These are phyloP conservation scores for Lentinus tigrinus DNA, from an alignment of 768 basidiomycete genomes.

Conservation along the genomic window DNA sequence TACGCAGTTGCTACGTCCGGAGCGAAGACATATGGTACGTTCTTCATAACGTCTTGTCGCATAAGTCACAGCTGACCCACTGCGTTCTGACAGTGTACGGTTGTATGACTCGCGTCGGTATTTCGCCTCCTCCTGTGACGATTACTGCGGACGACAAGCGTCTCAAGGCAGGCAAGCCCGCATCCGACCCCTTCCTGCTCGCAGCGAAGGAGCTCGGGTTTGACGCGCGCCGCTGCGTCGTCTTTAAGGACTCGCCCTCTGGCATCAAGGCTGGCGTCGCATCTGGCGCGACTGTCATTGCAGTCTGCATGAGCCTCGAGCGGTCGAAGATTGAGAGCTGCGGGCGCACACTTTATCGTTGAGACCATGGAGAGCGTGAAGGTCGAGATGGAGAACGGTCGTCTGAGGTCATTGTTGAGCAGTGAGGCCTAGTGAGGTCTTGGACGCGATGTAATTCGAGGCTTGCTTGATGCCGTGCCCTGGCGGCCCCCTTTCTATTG, in stretches of 20 bases:
- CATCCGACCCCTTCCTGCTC: conserved; percentile 62
- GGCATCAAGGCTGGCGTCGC: conserved; percentile 73
- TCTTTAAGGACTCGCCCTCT: conserved; percentile 72
- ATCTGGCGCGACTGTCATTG: conserved; percentile 70
- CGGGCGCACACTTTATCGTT: conserved; percentile 55
- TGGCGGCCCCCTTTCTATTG: background rate
- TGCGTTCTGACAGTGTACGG: conserved; percentile 47
- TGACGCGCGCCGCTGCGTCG: conserved; percentile 59
- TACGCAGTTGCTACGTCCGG: conserved; percentile 78
- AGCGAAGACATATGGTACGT: conserved; percentile 62
- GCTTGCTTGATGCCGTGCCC: background rate
- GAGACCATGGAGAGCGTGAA: conserved; percentile 51
- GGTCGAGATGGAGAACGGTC: conserved; percentile 41
- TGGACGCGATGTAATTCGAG: no score
- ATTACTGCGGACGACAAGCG: conserved; percentile 78
- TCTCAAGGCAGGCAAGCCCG: conserved; percentile 62
- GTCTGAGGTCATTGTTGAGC: conserved; percentile 41
- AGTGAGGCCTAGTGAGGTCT: background rate
- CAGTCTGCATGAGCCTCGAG: conserved; percentile 72
- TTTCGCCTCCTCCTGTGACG: conserved; percentile 62
- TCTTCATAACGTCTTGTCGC: conserved; percentile 17
- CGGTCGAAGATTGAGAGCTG: conserved; percentile 51
- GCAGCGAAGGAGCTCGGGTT: conserved; percentile 58
- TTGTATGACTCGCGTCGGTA: conserved; percentile 68
- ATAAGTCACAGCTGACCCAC: conserved; percentile 9